A percentile compares a stretch with the other conserved stretches of the same genome.
Conservation (phyloP, 2,329 filamentous ascomycete species). For the Chalara sp. region DNA sequence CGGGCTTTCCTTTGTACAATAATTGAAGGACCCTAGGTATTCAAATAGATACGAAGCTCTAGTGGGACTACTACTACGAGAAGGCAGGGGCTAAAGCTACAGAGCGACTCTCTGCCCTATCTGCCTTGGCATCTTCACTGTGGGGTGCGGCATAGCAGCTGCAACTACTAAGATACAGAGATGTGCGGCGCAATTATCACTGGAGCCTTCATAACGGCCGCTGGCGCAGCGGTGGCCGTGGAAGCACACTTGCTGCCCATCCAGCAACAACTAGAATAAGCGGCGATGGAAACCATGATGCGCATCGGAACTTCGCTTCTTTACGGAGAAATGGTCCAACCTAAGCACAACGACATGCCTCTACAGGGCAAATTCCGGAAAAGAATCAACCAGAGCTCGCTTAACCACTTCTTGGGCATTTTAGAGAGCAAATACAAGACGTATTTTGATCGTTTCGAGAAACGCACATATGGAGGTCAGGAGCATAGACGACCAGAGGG, state of each 20-base stretch:
- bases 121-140: background rate
- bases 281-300: background rate
- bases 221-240: slow-evolving; percentile 13
- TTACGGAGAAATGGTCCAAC: background rate
- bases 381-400: background rate
- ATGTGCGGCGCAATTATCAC: too few species aligned
- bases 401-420: background rate
- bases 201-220: slow-evolving; percentile 1
- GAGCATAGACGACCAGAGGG: too few species aligned
- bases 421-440: too few species aligned
- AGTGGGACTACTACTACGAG: background rate
- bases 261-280: background rate
- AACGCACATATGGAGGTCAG: too few species aligned
- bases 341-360: background rate
- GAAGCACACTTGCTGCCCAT: slow-evolving; percentile 6
- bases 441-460: too few species aligned
- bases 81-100: slow-evolving; percentile 3
- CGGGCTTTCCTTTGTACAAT: too few species aligned
- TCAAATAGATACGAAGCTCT: too few species aligned
- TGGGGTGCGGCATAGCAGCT: too few species aligned
- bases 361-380: background rate
- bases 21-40: background rate
- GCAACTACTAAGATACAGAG: too few species aligned
- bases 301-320: background rate
- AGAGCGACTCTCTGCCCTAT: slow-evolving; percentile 2